Evolutionary conservation across 495 filamentous ascomycete species (phyloP).

Genomic region (Jackrogersella minutella): DNA sequence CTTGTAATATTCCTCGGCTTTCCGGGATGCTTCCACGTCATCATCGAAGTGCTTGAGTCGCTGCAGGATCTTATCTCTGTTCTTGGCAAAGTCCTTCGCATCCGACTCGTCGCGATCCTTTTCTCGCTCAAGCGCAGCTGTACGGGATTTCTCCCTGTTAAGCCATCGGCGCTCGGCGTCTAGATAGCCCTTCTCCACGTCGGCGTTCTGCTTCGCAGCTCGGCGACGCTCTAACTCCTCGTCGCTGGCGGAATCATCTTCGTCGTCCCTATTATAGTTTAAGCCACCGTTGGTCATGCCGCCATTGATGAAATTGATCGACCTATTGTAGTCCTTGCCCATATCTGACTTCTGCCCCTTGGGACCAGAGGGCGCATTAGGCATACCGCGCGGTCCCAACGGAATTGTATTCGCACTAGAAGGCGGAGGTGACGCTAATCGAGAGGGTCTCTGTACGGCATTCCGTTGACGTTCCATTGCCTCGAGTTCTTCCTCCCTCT

Average conservation of each 20-base stretch:
- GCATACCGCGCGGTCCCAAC: constrained; percentile 79
- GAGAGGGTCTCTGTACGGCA: constrained; percentile 66
- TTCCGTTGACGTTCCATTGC: constrained; percentile 81
- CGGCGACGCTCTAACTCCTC: constrained; percentile 81
- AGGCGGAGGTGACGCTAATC: constrained; percentile 74
- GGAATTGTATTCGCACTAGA: constrained; percentile 85
- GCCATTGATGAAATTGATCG: constrained; percentile 87
- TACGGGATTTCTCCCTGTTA: constrained; percentile 83
- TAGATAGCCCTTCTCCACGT: constrained; percentile 81
- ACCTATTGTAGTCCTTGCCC: constrained; percentile 55
- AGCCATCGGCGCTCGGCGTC: constrained; percentile 91
- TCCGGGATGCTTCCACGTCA: constrained; percentile 76
- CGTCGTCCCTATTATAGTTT: constrained; percentile 74
- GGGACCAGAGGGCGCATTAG: constrained; percentile 83
- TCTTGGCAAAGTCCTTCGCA: constrained; percentile 66
- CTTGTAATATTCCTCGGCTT: constrained; percentile 81
- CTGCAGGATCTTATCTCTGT: constrained; percentile 68
- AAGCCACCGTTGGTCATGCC: constrained; percentile 66
- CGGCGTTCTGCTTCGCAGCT: constrained; percentile 71
- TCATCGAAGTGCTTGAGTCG: constrained; percentile 87
- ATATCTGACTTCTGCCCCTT: constrained; percentile 69
- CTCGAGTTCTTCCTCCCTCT: constrained; percentile 90
- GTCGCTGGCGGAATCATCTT: constrained; percentile 89
- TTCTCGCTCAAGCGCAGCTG: constrained; percentile 84
- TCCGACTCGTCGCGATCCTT: constrained; percentile 80